These are phyloP conservation scores for Ormosia semicastrata DNA, from an alignment of 306 rosid genomes.

Conservation along the genomic window DNA sequence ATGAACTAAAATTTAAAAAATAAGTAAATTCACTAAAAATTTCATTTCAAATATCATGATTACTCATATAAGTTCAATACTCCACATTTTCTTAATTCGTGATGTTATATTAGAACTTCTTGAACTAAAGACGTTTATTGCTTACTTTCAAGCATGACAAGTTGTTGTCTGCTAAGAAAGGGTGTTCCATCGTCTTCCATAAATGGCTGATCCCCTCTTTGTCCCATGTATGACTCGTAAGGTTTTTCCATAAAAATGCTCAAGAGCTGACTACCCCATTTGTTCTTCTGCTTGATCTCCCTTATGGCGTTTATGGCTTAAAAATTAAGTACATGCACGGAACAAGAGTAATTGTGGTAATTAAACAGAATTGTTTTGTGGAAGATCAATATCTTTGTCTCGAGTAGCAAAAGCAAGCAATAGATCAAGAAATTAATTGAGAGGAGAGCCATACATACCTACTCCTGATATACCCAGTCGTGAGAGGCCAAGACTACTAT, in stretches of 20 bases:
- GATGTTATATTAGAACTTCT: too few relatives aligned
- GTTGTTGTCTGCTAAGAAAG: not conserved
- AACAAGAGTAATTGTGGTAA: not conserved
- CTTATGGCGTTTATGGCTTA: not conserved
- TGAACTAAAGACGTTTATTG: not conserved
- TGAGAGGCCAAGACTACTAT: not conserved
- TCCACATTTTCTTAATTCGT: too few relatives aligned
- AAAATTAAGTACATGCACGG: not conserved
- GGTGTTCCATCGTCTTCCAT: not conserved
- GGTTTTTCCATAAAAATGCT: not conserved
- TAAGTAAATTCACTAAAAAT: too few relatives aligned
- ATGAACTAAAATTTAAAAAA: too few relatives aligned
- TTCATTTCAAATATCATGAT: too few relatives aligned
- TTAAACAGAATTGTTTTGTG: not conserved
- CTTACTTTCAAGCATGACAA: not conserved
- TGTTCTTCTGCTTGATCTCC: not conserved
- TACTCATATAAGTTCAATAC: too few relatives aligned
- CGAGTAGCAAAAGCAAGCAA: too few relatives aligned
- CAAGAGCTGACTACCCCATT: not conserved
- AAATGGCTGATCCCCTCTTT: not conserved
- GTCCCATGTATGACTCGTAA: not conserved
- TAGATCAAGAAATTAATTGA: too few relatives aligned
- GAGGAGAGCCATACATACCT: not conserved
- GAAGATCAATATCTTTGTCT: not conserved
- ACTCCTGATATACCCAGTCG: not conserved